Evolutionary conservation across 176 grass and related monocot species (phyloP).

Genomic region (Saccharum spontaneum): DNA sequence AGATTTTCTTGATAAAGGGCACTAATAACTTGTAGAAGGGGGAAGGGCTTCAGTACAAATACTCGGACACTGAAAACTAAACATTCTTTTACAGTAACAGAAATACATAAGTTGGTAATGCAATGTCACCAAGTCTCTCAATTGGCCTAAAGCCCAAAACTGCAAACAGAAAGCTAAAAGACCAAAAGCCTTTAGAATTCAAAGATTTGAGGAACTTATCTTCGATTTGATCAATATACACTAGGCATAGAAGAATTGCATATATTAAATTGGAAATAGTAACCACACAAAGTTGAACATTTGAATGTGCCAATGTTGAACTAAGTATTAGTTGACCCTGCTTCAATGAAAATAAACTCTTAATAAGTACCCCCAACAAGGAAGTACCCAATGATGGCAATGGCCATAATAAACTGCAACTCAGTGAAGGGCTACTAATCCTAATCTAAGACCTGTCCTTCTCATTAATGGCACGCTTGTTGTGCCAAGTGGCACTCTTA

Average conservation of each 20-base stretch:
- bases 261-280: background rate
- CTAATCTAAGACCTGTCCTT: constrained; percentile 67
- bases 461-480: constrained; percentile 54
- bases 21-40: background rate
- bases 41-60: background rate
- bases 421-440: constrained; percentile 2
- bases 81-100: background rate
- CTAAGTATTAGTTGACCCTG: constrained; percentile 28
- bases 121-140: background rate
- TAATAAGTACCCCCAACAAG: constrained; percentile 20
- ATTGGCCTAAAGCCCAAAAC: background rate
- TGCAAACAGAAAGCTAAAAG: background rate
- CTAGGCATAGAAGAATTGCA: background rate
- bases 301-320: constrained; percentile 33
- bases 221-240: background rate
- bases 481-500: constrained; percentile 59
- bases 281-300: constrained; percentile 19
- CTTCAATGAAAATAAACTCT: constrained; percentile 12
- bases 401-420: constrained; percentile 15
- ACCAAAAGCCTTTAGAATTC: background rate
- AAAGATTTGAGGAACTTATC: background rate
- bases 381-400: constrained; percentile 6
- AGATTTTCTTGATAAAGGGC: background rate
- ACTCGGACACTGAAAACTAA: background rate
- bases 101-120: constrained; percentile 3